A percentile compares a stretch with the other conserved stretches of the same genome.
Evolutionary conservation across 2,329 filamentous ascomycete species (phyloP).

Genomic region (Hysterium pulicare): DNA sequence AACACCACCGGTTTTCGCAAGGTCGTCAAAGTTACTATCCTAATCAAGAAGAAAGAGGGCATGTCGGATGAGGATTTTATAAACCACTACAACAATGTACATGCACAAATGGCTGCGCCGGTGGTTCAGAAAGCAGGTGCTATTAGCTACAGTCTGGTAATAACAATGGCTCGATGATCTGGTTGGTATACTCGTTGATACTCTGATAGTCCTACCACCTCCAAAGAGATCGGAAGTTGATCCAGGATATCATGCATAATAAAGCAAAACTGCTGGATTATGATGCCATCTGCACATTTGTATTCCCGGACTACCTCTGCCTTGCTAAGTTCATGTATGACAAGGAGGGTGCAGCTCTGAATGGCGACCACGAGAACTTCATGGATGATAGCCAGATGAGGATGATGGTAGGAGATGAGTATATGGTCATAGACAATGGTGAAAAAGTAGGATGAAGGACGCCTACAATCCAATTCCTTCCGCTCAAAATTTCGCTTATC

Average conservation of each 20-base stretch:
- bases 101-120: slow-evolving; percentile 43
- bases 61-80: slow-evolving; percentile 45
- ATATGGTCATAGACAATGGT: slow-evolving; percentile 37
- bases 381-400: slow-evolving; percentile 40
- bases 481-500: too few relatives aligned
- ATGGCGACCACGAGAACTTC: slow-evolving; percentile 36
- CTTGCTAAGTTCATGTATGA: slow-evolving; percentile 47
- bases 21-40: slow-evolving; percentile 45
- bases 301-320: slow-evolving; percentile 46
- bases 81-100: slow-evolving; percentile 45
- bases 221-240: slow-evolving; percentile 41
- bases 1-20: slow-evolving; percentile 45
- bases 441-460: slow-evolving; percentile 24
- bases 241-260: slow-evolving; percentile 46
- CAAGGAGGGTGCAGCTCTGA: slow-evolving; percentile 41
- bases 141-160: slow-evolving; percentile 46
- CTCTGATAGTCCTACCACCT: slow-evolving; percentile 48
- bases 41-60: slow-evolving; percentile 47
- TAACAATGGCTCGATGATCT: too few relatives aligned
- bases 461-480: neutral
- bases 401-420: slow-evolving; percentile 49
- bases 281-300: slow-evolving; percentile 49
- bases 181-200: too few relatives aligned
- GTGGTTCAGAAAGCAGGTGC: slow-evolving; percentile 44
- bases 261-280: slow-evolving; percentile 43